Evolutionary conservation across 345 rosid species (phyloP).

Genomic region (Barbarea vulgaris): DNA sequence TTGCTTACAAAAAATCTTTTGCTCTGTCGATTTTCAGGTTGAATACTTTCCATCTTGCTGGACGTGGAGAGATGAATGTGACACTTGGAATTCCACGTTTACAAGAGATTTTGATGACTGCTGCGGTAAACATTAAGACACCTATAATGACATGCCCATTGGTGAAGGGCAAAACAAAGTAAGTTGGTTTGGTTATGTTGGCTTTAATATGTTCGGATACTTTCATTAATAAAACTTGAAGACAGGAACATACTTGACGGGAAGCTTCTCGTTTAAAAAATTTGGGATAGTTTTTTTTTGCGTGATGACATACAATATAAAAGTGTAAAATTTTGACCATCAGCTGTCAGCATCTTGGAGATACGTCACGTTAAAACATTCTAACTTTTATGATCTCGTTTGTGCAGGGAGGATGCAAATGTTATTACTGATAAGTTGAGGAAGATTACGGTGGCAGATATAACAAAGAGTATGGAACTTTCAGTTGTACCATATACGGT

Average conservation of each 20-base stretch:
- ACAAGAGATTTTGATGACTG: conserved; percentile 95
- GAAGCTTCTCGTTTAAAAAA: not conserved
- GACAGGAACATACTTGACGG: not conserved
- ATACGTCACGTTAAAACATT: not conserved
- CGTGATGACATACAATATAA: not conserved
- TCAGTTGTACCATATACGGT: conserved; percentile 59
- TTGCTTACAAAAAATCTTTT: conserved; percentile 3
- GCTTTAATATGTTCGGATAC: not conserved
- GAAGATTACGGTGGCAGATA: conserved; percentile 81
- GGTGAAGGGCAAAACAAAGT: conserved; percentile 64
- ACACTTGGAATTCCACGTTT: conserved; percentile 96
- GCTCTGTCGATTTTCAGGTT: conserved; percentile 51
- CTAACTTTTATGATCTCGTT: conserved; percentile 8
- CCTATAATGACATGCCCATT: conserved; percentile 97
- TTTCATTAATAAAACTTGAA: not conserved
- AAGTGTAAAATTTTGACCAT: not conserved
- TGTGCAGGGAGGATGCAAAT: conserved; percentile 72
- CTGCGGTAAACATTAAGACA: conserved; percentile 76
- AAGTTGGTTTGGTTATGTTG: conserved; percentile 41
- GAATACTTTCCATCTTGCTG: conserved; percentile 99
- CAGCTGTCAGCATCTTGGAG: conserved; percentile 1
- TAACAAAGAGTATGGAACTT: conserved; percentile 68
- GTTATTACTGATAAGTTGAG: conserved; percentile 70
- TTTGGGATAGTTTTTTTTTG: not conserved
- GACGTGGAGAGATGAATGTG: conserved; percentile 99